These are phyloP conservation scores for Melaleuca quinquenervia DNA, from an alignment of 345 rosid species.

Conservation along the genomic window DNA sequence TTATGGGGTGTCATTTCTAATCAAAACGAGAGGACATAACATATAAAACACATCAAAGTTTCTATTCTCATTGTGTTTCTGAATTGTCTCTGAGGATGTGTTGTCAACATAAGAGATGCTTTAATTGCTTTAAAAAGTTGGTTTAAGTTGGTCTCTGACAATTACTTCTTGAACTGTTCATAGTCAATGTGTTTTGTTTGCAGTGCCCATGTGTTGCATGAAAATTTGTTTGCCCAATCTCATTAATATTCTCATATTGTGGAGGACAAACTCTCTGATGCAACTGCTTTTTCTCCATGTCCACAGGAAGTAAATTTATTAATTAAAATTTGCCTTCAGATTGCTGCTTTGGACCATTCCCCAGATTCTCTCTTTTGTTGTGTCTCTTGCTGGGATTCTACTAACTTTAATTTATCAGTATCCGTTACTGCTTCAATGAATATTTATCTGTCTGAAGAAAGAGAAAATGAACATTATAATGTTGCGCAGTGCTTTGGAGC, in stretches of 20 bases:
- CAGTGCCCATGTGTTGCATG: neutral
- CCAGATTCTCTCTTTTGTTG: neutral
- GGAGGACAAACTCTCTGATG: neutral
- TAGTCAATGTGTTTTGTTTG: neutral
- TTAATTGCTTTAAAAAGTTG: neutral
- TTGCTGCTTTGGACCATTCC: neutral
- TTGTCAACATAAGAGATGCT: neutral
- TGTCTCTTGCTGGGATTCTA: neutral
- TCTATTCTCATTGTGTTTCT: neutral
- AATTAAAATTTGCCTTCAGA: neutral
- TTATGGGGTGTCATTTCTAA: neutral
- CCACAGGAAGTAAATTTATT: neutral
- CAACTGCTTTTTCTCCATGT: neutral
- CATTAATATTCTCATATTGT: neutral
- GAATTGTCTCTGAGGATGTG: neutral
- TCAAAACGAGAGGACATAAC: neutral
- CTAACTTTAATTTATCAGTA: neutral
- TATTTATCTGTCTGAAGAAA: neutral
- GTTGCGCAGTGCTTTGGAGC: conserved; percentile 84
- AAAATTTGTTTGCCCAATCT: neutral
- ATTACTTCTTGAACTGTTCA: neutral
- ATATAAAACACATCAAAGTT: neutral
- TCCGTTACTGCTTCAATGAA: neutral
- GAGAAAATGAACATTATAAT: neutral
- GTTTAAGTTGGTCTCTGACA: neutral